Evolutionary conservation across 2,329 filamentous ascomycete genomes (phyloP).

Genomic region (Diaporthe sp.): DNA sequence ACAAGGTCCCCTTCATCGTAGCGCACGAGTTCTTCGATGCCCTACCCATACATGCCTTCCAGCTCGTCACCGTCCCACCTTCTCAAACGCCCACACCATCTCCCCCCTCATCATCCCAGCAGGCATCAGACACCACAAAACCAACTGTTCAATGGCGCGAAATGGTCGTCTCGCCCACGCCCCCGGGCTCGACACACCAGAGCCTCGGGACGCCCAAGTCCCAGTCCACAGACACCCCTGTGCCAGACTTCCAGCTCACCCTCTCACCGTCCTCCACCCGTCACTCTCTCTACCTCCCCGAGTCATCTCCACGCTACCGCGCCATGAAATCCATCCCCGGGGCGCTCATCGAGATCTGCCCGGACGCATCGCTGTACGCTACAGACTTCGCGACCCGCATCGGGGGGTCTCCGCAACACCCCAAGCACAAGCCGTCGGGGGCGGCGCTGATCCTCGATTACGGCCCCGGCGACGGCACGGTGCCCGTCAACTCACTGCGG

Average conservation of each 20-base stretch:
- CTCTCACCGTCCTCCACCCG: slow-evolving; percentile 82
- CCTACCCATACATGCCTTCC: slow-evolving; percentile 94
- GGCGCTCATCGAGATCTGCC: slow-evolving; percentile 89
- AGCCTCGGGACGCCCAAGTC: slow-evolving; percentile 68
- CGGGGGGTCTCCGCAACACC: slow-evolving; percentile 72
- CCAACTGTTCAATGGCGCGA: slow-evolving; percentile 80
- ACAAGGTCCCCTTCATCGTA: slow-evolving; percentile 89
- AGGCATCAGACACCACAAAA: slow-evolving; percentile 54
- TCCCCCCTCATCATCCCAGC: slow-evolving; percentile 56
- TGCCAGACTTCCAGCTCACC: slow-evolving; percentile 90
- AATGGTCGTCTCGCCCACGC: slow-evolving; percentile 80
- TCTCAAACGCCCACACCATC: slow-evolving; percentile 49
- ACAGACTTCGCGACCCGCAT: slow-evolving; percentile 88
- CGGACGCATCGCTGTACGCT: slow-evolving; percentile 85
- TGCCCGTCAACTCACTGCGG: slow-evolving; percentile 90
- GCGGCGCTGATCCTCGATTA: slow-evolving; percentile 98
- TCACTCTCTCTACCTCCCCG: slow-evolving; percentile 87
- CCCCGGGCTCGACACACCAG: slow-evolving; percentile 66
- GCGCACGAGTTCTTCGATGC: slow-evolving; percentile 99
- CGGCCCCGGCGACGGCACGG: slow-evolving; percentile 77
- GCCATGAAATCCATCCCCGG: slow-evolving; percentile 76
- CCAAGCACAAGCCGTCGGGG: slow-evolving; percentile 77
- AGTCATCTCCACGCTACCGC: slow-evolving; percentile 84
- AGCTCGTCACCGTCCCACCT: slow-evolving; percentile 72
- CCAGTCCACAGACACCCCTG: slow-evolving; percentile 63